Percentiles rank a stretch among this genome's conserved stretches.
Conservation (phyloP, 1,284 basidiomycete species). For the Cystobasidium sp. region DNA sequence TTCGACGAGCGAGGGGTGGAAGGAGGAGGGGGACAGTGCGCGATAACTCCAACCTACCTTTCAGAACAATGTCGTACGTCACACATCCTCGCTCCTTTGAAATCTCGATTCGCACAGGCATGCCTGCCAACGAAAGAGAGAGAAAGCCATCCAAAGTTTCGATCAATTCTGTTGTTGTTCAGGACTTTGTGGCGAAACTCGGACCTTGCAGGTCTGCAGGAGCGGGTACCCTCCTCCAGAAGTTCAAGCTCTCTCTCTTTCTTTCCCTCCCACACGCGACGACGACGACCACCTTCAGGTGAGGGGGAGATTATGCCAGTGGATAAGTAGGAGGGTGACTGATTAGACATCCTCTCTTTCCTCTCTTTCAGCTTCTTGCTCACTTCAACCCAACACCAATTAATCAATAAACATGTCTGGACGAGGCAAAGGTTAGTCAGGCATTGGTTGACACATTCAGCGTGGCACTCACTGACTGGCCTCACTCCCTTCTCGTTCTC, state of each 20-base stretch:
- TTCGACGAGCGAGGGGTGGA: too few species aligned
- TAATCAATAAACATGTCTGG: conserved; percentile 68
- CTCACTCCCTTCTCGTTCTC: neutral
- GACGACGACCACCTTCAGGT: too few species aligned
- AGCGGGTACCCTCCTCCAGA: too few species aligned
- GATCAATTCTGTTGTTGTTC: neutral
- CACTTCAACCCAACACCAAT: conserved; percentile 6
- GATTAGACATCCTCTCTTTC: conserved; percentile 14
- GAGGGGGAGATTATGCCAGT: neutral
- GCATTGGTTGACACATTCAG: neutral
- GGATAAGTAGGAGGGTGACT: neutral
- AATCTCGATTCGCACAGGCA: too few species aligned
- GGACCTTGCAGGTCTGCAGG: neutral
- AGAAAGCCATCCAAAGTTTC: neutral
- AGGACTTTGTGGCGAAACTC: neutral
- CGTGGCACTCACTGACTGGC: neutral
- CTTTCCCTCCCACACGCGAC: neutral
- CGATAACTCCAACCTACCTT: too few species aligned
- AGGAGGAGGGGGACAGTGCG: too few species aligned
- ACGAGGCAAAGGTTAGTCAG: conserved; percentile 68
- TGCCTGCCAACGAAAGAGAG: too few species aligned
- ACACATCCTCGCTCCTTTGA: too few species aligned
- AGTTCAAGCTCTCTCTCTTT: neutral
- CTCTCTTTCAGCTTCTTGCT: conserved; percentile 31
- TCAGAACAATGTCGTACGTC: too few species aligned